phyloP scores from a whole-genome alignment of 73 alveolate species.

The Vitrella brassicaformis region DNA sequence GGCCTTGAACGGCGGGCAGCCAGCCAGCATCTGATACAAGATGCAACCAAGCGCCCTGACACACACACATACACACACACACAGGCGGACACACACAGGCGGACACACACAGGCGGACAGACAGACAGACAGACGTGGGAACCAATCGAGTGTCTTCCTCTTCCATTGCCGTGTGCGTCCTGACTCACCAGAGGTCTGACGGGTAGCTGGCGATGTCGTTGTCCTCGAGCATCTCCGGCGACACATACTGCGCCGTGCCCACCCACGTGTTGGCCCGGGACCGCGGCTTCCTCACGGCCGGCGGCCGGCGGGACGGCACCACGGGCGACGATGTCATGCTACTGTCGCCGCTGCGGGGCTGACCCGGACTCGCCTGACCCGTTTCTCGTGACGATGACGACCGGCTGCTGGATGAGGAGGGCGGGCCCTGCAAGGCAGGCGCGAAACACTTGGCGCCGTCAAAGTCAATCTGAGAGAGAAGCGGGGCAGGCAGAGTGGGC shows the following conservation, averaged over 20 bases:
- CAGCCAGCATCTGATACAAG: conserved; percentile 35
- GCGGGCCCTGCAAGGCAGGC: not conserved
- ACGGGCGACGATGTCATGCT: no score
- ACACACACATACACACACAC: not conserved
- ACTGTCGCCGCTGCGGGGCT: no score
- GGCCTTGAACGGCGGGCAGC: conserved; percentile 44
- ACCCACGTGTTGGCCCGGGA: no score
- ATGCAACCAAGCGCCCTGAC: conserved; percentile 68
- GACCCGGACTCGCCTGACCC: not conserved
- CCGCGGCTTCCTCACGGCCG: no score
- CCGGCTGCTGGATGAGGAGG: no score
- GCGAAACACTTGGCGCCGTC: not conserved
- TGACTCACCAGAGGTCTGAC: no score
- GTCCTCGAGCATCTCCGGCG: no score
- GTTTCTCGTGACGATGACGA: not conserved
- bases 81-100: not conserved
- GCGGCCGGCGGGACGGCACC: no score
- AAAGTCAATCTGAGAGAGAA: not conserved
- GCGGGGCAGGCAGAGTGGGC: not conserved
- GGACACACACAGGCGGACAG: not conserved
- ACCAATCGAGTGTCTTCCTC: not conserved
- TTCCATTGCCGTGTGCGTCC: no score
- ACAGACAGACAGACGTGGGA: not conserved
- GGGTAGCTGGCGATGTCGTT: no score
- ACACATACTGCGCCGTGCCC: no score